These are phyloP conservation scores for Penicillium sp. DNA, from an alignment of 2,329 filamentous ascomycete genomes.

Conservation along the genomic window DNA sequence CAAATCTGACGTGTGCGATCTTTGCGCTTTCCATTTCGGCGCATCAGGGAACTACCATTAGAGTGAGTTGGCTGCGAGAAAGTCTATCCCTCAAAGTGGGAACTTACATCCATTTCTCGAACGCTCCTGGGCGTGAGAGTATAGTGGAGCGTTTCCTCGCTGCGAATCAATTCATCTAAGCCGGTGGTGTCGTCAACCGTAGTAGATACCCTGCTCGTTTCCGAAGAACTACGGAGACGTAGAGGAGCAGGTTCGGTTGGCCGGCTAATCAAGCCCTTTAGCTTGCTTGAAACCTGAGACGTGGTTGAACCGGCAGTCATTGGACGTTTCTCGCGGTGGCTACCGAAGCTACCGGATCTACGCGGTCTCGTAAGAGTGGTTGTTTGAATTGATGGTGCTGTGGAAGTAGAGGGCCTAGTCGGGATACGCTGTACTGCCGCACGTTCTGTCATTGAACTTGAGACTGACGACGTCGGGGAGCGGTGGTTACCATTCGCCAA, in stretches of 20 bases:
- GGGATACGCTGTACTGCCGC: conserved; percentile 48
- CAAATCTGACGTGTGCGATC: conserved; percentile 42
- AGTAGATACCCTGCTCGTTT: conserved; percentile 38
- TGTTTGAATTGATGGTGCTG: conserved; percentile 30
- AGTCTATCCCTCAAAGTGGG: not conserved
- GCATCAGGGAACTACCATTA: conserved; percentile 38
- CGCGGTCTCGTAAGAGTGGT: conserved; percentile 35
- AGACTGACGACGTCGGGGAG: conserved; percentile 29
- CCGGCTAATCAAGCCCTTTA: conserved; percentile 49
- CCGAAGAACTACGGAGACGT: conserved; percentile 42
- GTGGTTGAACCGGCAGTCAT: conserved; percentile 46
- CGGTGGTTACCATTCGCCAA: conserved; percentile 30
- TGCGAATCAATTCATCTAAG: conserved; percentile 80
- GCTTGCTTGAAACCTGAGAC: conserved; percentile 46
- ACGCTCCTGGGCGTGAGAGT: conserved; percentile 81
- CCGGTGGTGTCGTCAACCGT: conserved; percentile 64
- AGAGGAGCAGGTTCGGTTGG: conserved; percentile 34
- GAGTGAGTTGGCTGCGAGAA: conserved; percentile 6
- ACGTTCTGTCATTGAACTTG: conserved; percentile 38
- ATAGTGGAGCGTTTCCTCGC: conserved; percentile 81
- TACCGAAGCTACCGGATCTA: conserved; percentile 47
- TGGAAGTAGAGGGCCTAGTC: conserved; percentile 36
- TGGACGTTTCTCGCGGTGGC: conserved; percentile 43
- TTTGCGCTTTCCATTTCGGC: conserved; percentile 37
- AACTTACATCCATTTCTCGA: conserved; percentile 73